Conservation (phyloP, 2,329 filamentous ascomycete genomes). For the Aspergillus nomiae region DNA sequence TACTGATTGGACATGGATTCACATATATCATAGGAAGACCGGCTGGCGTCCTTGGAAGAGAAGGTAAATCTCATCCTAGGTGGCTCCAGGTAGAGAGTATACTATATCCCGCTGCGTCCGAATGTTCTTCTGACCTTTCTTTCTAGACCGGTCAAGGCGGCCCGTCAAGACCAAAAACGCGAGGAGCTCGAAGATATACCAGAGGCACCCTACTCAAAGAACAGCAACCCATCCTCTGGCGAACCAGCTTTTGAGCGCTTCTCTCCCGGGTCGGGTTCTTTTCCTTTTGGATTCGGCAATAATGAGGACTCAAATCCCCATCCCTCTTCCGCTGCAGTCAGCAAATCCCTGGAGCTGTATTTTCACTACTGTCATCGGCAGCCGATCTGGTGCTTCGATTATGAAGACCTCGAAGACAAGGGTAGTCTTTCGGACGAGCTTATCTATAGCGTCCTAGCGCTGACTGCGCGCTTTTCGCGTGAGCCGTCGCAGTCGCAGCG, state of each 20-base stretch:
- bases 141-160: constrained; percentile 2
- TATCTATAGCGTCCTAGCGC: constrained; percentile 35
- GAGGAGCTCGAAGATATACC: constrained; percentile 14
- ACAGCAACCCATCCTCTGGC: constrained; percentile 19
- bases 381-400: constrained; percentile 41
- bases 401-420: constrained; percentile 32
- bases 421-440: constrained; percentile 35
- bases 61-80: constrained; percentile 55
- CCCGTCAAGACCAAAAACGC: constrained; percentile 12
- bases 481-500: constrained; percentile 30
- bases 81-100: constrained; percentile 37
- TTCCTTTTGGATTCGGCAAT: constrained; percentile 24
- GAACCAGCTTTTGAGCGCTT: constrained; percentile 19
- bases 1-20: constrained; percentile 6
- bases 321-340: constrained; percentile 23
- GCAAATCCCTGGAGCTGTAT: constrained; percentile 34
- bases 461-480: constrained; percentile 34
- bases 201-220: constrained; percentile 19
- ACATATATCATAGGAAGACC: constrained; percentile 46
- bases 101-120: not conserved
- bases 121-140: constrained; percentile 18
- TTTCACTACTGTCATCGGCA: constrained; percentile 41
- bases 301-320: constrained; percentile 28
- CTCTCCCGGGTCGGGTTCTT: constrained; percentile 19
- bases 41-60: constrained; percentile 55